phyloP scores from a whole-genome alignment of 441 rosid genomes.

The Biscutella laevigata region DNA sequence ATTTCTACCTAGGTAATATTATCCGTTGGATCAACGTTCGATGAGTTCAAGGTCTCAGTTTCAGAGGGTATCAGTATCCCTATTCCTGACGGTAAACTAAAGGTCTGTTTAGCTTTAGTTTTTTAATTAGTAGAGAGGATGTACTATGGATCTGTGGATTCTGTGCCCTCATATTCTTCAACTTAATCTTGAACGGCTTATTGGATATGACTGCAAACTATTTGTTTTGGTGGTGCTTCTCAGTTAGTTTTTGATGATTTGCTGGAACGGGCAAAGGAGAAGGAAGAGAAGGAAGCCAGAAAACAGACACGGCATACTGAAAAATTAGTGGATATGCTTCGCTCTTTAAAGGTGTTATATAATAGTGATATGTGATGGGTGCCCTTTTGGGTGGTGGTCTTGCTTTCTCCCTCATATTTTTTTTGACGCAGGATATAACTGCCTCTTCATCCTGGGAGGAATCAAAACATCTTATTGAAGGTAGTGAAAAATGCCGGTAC shows the following conservation, averaged over 20 bases:
- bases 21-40: constrained; percentile 40
- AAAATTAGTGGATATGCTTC: constrained; percentile 36
- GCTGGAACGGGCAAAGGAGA: constrained; percentile 54
- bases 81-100: constrained; percentile 40
- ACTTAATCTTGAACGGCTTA: constrained; percentile 2
- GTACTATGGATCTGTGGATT: too few species aligned
- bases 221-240: constrained; percentile 20
- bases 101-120: too few species aligned
- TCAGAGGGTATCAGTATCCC: constrained; percentile 34
- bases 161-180: too few species aligned
- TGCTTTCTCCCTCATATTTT: constrained; percentile 17
- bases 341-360: constrained; percentile 39
- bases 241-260: constrained; percentile 58
- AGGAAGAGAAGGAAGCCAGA: constrained; percentile 61
- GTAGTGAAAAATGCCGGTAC: constrained; percentile 56
- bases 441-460: constrained; percentile 62
- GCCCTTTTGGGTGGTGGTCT: constrained; percentile 16
- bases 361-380: constrained; percentile 15
- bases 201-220: constrained; percentile 18
- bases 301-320: constrained; percentile 48
- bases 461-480: constrained; percentile 42
- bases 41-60: constrained; percentile 49
- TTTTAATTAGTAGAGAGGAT: too few species aligned
- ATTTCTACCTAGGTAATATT: constrained; percentile 36
- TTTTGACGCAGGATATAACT: constrained; percentile 43